Evolutionary conservation across 2,329 filamentous ascomycete species (phyloP).

Genomic region (Byssothecium circinans): DNA sequence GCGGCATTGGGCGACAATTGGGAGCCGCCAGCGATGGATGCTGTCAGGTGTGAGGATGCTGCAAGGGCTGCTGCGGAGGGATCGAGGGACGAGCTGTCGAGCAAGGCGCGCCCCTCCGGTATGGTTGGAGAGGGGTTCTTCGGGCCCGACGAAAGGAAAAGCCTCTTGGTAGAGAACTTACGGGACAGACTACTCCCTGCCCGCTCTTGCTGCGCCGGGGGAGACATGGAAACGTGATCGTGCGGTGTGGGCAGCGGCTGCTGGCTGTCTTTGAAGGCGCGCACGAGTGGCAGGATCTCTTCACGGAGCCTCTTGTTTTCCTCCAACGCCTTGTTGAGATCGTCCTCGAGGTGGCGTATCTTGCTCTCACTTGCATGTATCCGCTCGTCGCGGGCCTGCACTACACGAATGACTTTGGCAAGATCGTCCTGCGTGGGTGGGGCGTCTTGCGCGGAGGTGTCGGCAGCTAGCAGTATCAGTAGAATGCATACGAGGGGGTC

Average conservation of each 20-base stretch:
- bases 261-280: conserved; percentile 86
- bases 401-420: conserved; percentile 83
- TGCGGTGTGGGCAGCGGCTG: conserved; percentile 73
- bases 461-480: conserved; percentile 66
- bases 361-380: conserved; percentile 83
- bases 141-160: conserved; percentile 52
- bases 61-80: conserved; percentile 55
- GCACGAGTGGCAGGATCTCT: conserved; percentile 86
- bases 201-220: conserved; percentile 38
- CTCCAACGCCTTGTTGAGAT: conserved; percentile 60
- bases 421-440: conserved; percentile 92
- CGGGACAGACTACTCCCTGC: conserved; percentile 53
- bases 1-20: conserved; percentile 47
- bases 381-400: conserved; percentile 86
- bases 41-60: conserved; percentile 54
- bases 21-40: conserved; percentile 46
- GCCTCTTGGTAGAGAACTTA: conserved; percentile 57
- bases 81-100: conserved; percentile 49
- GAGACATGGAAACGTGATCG: conserved; percentile 39
- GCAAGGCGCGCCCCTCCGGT: conserved; percentile 46
- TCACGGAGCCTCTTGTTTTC: conserved; percentile 88
- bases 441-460: conserved; percentile 81
- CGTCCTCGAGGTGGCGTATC: conserved; percentile 69
- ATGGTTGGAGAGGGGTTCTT: conserved; percentile 57
- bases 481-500: not conserved